Evolutionary conservation across 176 grass and related monocot genomes (phyloP), one percentile per base, ranked within the genome.

Genomic region (Cocos nucifera): DNA sequence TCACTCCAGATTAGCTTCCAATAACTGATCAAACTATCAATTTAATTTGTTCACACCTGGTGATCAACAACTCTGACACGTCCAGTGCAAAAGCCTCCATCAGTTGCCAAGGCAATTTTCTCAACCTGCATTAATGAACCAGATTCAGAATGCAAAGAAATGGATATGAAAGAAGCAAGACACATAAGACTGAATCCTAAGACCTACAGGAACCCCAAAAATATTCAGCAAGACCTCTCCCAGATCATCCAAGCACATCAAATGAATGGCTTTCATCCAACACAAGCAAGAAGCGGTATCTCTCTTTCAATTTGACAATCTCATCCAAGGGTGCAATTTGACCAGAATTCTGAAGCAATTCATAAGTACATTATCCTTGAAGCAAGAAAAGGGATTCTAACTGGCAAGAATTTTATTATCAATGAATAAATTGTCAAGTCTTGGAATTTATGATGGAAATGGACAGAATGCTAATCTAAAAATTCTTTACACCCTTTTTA

Each of bases 51-150:
- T 78, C 69, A 19, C 85, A 90, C 92, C 80, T 96, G 87, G 73
- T 96, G 92, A 80, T 96, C 92, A 72, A 96, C 92, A 75, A 96
- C 92, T 82, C 87, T 87, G 59, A 71, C 75, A 74, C 78, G 90
- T 82, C 87, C 87, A 52, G 87, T 88, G 77, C 92, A 96, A 73
- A 96, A 96, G 18, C 92, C 92, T 61, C 92, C 92, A 66, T 96
- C 87, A 55, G 81, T 96, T 49, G 87, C 92, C 58, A 90, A 62
- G 29, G 92, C 83, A 75, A 96, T 85, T 80, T 96, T 88, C 17
- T 96, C 86, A 85, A 96, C 70, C 87, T 96, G 86, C 28, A 51
- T 69, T 57, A 62, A 58, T 62, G 62, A 24, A n/a, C 44, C 65
- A 65, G 59, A 57, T 78, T 48, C 73, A 51, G 69, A 61, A 67